Conservation (phyloP, 1,139 yeast species). For the Blastobotrys indianensis region DNA sequence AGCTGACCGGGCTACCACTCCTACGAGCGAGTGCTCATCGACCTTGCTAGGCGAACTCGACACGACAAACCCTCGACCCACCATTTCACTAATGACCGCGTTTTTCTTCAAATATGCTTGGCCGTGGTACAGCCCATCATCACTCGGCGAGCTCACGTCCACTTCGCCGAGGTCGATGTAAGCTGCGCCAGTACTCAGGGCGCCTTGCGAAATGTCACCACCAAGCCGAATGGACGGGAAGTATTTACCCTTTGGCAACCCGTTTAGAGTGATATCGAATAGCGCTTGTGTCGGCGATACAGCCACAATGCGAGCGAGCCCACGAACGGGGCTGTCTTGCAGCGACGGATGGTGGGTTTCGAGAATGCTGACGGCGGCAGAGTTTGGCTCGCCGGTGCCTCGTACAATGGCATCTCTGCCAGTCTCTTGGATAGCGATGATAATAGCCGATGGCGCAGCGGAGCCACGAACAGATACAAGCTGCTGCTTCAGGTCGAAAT, state of each 20-base stretch:
- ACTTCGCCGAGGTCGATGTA: slow-evolving; percentile 35
- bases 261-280: slow-evolving; percentile 74
- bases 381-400: slow-evolving; percentile 82
- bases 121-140: slow-evolving; percentile 38
- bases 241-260: slow-evolving; percentile 56
- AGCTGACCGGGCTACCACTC: slow-evolving; percentile 93
- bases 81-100: slow-evolving; percentile 53
- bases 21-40: slow-evolving; percentile 50
- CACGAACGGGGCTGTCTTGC: slow-evolving; percentile 60
- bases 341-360: slow-evolving; percentile 60
- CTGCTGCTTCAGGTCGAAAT: slow-evolving; percentile 47
- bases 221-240: slow-evolving; percentile 61
- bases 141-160: slow-evolving; percentile 37
- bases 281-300: slow-evolving; percentile 46
- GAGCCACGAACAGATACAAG: slow-evolving; percentile 60
- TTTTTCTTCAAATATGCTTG: slow-evolving; percentile 52
- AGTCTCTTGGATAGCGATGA: slow-evolving; percentile 56
- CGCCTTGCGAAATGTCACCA: slow-evolving; percentile 77
- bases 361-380: slow-evolving; percentile 87
- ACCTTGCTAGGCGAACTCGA: slow-evolving; percentile 35
- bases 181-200: slow-evolving; percentile 62
- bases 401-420: slow-evolving; percentile 89
- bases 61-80: slow-evolving; percentile 76
- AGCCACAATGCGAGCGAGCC: slow-evolving; percentile 81
- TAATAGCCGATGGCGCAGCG: slow-evolving; percentile 63